Evolutionary conservation across 1,139 yeast species (phyloP), one percentile per base, ranked within the genome.

Genomic region (Candida sanyaensis): DNA sequence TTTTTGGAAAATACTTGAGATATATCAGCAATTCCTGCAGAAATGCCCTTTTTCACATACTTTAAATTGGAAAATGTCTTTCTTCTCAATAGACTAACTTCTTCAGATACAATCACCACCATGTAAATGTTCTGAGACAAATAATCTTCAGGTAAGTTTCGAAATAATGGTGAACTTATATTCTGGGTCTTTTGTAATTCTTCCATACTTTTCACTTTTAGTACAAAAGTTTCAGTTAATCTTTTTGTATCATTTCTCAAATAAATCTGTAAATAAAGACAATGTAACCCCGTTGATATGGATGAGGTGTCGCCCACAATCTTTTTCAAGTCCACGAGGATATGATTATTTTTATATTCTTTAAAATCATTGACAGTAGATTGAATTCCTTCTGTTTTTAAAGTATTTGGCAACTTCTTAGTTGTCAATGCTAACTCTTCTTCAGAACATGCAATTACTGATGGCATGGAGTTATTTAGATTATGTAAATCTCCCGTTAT

Each of bases 21-120:
- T 46, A 90, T 85, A 66, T 90, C 96, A 38, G 91, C 81, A 13
- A 87, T 95, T 63, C 97, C 97, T 2, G 92, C 92, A 38, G 95
- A 96, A 12, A 90, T 81, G 50, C 96, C 96, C 62, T 86, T 84
- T 60, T 88, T 83, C 41, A 86, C 80, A 47, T 75, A 62, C 43
- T 67, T 65, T n/a, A 81, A 36, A 62, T 65, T 34, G 58, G 67
- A 32, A 50, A 61, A 34, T 49, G 61, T 36, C 42, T 50, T 65
- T 52, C 68, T 64, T 45, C 61, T 50, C 40, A 59, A 60, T 53
- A 75, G 61, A 46, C 72, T 75, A 41, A 82, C 69, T 50, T 79
- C 81, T 63, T 87, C 93, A 1, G 87, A 81, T 50, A 87, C 68
- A 4, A 83, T 75, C 0, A 88, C 88, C 33, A 84, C 91, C 54